phyloP scores from a whole-genome alignment of 305 asterid genomes.

The Rubia balearica region DNA sequence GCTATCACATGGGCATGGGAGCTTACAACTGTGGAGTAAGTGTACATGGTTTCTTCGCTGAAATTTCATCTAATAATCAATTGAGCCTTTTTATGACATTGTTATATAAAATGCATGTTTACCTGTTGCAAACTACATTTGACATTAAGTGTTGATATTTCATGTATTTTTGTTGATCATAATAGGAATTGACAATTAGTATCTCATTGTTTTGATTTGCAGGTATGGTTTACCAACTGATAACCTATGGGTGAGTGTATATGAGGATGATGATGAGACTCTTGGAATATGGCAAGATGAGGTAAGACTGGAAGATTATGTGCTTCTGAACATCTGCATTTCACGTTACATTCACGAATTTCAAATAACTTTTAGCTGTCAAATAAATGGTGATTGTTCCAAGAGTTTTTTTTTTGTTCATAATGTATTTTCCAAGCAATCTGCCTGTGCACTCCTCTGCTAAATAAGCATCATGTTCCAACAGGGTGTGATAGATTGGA shows the following conservation, averaged over 20 bases:
- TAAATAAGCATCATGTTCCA: not conserved
- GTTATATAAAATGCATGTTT: not conserved
- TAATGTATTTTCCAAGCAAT: not conserved
- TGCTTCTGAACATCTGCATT: not conserved
- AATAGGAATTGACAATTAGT: not conserved
- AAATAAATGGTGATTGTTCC: not conserved
- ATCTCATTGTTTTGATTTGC: constrained; percentile 6
- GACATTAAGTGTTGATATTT: not conserved
- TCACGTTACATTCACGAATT: not conserved
- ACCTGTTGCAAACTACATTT: not conserved
- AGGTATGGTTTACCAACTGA: constrained; percentile 78
- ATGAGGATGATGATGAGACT: constrained; percentile 79
- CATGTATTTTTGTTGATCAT: not conserved
- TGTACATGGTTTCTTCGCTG: not conserved
- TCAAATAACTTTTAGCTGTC: not conserved
- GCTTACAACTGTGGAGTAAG: constrained; percentile 79
- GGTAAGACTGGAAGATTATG: constrained; percentile 26
- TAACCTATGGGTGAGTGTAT: constrained; percentile 82
- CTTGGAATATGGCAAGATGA: constrained; percentile 80
- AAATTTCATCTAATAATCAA: not conserved
- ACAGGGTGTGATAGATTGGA: not conserved
- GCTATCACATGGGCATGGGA: constrained; percentile 99
- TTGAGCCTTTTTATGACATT: not conserved
- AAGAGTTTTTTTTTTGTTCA: not conserved
- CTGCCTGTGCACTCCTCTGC: not conserved